Conservation (phyloP, 2,329 filamentous ascomycete genomes). For the Aspergillus pseudoglaucus region DNA sequence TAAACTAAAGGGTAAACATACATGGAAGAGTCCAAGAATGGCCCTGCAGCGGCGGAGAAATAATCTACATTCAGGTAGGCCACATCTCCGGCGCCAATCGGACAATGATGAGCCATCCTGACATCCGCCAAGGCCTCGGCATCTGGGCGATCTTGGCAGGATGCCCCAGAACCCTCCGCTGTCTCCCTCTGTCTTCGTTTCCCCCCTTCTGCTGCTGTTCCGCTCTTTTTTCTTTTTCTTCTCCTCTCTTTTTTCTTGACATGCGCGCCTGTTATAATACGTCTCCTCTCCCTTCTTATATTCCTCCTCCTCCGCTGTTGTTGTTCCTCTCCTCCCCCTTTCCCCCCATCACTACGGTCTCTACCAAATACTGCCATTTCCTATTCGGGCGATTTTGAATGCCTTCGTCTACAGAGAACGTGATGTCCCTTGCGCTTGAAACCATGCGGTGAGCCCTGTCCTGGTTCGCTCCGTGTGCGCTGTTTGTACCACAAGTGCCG, state of each 20-base stretch:
- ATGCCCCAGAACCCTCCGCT: conserved; percentile 2
- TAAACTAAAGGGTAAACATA: no score
- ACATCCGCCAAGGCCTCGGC: conserved; percentile 25
- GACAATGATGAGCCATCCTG: conserved; percentile 1
- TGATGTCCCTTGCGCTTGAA: conserved; percentile 14
- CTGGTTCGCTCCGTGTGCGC: conserved; percentile 14
- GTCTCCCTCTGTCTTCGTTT: conserved; percentile 5
- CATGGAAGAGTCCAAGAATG: no score
- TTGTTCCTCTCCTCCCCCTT: background rate
- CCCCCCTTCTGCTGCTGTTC: conserved; percentile 7
- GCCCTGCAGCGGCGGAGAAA: no score
- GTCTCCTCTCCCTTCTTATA: background rate
- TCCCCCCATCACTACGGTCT: conserved; percentile 2
- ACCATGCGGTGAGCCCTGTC: conserved; percentile 5
- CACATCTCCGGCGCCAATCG: background rate
- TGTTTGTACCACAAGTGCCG: conserved; percentile 11
- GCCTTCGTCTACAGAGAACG: no score
- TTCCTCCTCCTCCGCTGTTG: background rate
- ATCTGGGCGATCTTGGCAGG: conserved; percentile 24
- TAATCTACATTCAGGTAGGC: no score
- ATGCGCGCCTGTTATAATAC: background rate
- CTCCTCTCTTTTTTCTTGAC: background rate
- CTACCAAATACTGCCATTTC: background rate
- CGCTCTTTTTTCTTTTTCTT: background rate
- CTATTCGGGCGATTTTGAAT: no score